Evolutionary conservation across 257 asterid species (phyloP).

Genomic region (Solanum megistacrolobum): DNA sequence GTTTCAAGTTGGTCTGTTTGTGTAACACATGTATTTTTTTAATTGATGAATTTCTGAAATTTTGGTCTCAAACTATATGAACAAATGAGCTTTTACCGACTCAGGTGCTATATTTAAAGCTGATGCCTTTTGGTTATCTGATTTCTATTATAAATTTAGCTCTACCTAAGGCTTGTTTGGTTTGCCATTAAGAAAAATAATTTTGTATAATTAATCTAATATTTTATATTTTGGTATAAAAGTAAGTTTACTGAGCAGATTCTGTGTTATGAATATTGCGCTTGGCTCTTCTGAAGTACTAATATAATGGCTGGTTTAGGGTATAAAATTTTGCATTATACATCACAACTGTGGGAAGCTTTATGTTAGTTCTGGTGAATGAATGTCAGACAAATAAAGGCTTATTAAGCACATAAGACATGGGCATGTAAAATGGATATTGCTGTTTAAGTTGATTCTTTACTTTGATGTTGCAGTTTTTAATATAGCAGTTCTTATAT

Average conservation of each 20-base stretch:
- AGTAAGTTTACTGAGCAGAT: not conserved
- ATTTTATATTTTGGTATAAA: not conserved
- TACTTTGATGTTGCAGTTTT: not conserved
- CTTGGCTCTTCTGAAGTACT: not conserved
- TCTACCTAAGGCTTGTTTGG: not conserved
- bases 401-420: not conserved
- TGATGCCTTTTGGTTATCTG: not conserved
- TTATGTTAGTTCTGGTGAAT: not conserved
- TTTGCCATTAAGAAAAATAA: not conserved
- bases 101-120: not conserved
- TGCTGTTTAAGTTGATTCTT: not conserved
- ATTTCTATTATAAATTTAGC: not conserved
- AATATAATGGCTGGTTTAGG: not conserved
- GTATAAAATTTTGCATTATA: not conserved
- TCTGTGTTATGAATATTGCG: not conserved
- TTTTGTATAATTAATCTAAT: not conserved
- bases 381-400: not conserved
- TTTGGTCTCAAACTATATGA: not conserved
- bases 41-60: not conserved
- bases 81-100: not conserved
- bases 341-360: not conserved
- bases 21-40: not conserved
- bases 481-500: not conserved
- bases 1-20: not conserved
- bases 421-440: not conserved